These are phyloP conservation scores for Diospyros lotus DNA, from an alignment of 148 eudicot genomes.

Conservation along the genomic window DNA sequence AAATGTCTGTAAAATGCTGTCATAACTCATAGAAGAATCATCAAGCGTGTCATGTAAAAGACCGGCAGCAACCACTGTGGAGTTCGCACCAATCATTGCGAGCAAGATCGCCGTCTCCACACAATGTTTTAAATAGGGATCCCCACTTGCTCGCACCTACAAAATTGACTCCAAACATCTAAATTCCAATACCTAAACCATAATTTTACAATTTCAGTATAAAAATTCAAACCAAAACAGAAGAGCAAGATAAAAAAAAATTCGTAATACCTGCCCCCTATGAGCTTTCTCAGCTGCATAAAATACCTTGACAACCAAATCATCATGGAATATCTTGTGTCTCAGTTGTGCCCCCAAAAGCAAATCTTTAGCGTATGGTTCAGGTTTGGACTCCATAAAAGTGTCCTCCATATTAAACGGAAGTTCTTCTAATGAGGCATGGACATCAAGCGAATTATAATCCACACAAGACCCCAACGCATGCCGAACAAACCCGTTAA, in stretches of 20 bases:
- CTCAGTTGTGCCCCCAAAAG: constrained; percentile 58
- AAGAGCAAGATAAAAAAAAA: background rate
- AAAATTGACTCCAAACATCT: constrained; percentile 20
- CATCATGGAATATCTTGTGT: constrained; percentile 64
- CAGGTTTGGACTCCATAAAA: constrained; percentile 22
- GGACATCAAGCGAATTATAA: constrained; percentile 34
- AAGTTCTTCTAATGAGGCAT: constrained; percentile 47
- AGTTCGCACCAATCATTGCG: constrained; percentile 75
- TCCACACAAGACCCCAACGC: constrained; percentile 61
- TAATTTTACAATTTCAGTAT: background rate
- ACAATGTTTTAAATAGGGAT: constrained; percentile 91
- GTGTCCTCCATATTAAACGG: constrained; percentile 73
- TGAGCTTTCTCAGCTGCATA: constrained; percentile 94
- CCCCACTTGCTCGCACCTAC: constrained; percentile 85
- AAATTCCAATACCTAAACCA: background rate
- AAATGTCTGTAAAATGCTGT: constrained; percentile 45
- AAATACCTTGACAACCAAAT: constrained; percentile 75
- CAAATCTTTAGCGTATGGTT: constrained; percentile 46
- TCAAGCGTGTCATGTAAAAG: constrained; percentile 90
- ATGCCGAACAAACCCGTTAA: constrained; percentile 55
- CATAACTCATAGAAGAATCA: constrained; percentile 68
- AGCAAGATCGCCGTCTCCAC: constrained; percentile 84
- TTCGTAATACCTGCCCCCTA: constrained; percentile 72
- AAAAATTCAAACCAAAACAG: background rate
- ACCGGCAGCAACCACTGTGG: constrained; percentile 93